Evolutionary conservation across 257 asterid genomes (phyloP), one percentile per base, ranked within the genome.

Genomic region (Eustoma russellianum): DNA sequence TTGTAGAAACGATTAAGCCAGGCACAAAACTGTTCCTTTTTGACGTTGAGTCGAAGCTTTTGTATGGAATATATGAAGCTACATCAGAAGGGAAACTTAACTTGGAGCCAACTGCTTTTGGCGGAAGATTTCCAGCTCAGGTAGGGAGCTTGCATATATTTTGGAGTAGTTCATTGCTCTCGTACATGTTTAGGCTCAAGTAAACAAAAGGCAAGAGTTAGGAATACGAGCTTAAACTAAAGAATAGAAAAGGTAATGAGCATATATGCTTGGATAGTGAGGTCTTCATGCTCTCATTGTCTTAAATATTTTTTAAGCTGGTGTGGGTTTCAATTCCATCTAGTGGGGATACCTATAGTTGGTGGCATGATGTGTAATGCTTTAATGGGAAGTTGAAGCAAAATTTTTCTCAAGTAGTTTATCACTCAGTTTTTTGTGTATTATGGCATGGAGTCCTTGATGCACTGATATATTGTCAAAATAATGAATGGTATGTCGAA

Each of bases 41-140:
- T 60, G 92, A 87, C 70, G 72, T 79, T 59, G 78, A 71, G 56
- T 10, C 49, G 68, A 81, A 78, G 76, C 82, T 70, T 64, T 73
- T 87, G 9, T 77, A 87, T 67, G 96, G 96, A 48, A 66, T 79
- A 46, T 87, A 81, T 43, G 83, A 77, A 73, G 89, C 94, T 13
- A 75, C 85, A 34, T 83, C 86, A 11, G 46, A 56, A 50, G 92
- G 93, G 58, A 57, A 40, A 66, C 51, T 81, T 66, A 64, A 82
- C 70, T 53, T 83, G 80, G 96, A 87, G 74, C 80, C 86, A 50
- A 62, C 61, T 45, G 96, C 94, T 57, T 87, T 87, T 64, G 63
- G 67, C 5, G 86, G 94, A 56, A 79, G 65, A 60, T 87, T 65
- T 74, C 91, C 86, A 59, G 86, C 92, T 30, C 96, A 87, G 89